These are phyloP conservation scores for Graphilbum fragrans DNA, from an alignment of 2,329 filamentous ascomycete genomes.

Conservation along the genomic window DNA sequence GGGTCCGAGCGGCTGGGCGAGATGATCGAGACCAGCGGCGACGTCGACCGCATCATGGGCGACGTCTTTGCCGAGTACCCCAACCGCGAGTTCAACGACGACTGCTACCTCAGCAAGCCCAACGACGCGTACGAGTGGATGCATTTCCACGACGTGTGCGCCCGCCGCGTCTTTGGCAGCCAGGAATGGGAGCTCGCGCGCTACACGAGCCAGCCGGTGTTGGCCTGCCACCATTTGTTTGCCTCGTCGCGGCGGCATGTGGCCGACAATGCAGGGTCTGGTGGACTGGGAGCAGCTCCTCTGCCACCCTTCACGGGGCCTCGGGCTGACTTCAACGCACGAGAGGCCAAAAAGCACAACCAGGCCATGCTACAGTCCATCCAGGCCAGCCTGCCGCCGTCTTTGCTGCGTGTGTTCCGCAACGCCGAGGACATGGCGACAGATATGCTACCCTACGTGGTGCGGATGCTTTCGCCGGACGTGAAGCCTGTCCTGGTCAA, in stretches of 20 bases:
- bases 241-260: constrained; percentile 52
- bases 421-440: constrained; percentile 65
- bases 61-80: constrained; percentile 84
- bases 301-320: constrained; percentile 69
- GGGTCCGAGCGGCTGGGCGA: constrained; percentile 61
- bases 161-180: constrained; percentile 62
- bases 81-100: constrained; percentile 81
- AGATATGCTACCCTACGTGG: constrained; percentile 75
- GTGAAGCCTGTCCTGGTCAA: constrained; percentile 78
- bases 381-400: constrained; percentile 59
- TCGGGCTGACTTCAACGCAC: constrained; percentile 68
- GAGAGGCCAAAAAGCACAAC: constrained; percentile 71
- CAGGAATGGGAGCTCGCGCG: constrained; percentile 89
- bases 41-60: constrained; percentile 64
- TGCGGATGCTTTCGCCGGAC: constrained; percentile 74
- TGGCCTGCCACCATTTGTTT: constrained; percentile 88
- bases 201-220: constrained; percentile 74
- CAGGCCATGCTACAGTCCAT: constrained; percentile 60
- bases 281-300: constrained; percentile 29
- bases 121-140: constrained; percentile 87
- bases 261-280: constrained; percentile 31
- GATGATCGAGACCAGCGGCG: constrained; percentile 69
- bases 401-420: constrained; percentile 65
- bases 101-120: constrained; percentile 81
- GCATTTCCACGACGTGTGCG: constrained; percentile 79